phyloP scores from a whole-genome alignment of 1,284 basidiomycete genomes.

The Puccinia hordei region DNA sequence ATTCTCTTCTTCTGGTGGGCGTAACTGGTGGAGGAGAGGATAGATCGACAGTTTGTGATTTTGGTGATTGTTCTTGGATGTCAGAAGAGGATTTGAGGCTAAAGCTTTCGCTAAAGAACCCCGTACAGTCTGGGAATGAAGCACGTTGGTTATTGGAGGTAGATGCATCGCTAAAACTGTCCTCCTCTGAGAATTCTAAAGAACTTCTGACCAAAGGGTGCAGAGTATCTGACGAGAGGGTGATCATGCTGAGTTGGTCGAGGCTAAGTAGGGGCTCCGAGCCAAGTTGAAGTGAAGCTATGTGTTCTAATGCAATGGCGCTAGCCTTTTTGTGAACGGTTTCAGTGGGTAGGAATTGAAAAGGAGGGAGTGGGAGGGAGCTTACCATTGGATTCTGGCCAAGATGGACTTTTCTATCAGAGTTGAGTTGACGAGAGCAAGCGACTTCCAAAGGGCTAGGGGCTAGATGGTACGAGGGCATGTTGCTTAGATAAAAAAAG shows the following conservation, averaged over 20 bases:
- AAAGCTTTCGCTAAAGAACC: background rate
- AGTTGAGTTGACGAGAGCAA: background rate
- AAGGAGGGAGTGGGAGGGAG: no score
- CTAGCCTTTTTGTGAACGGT: background rate
- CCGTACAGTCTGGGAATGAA: conserved; percentile 2
- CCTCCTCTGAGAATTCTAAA: conserved; percentile 25
- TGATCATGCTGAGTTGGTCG: background rate
- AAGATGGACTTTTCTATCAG: background rate
- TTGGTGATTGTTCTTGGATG: background rate
- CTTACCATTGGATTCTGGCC: background rate
- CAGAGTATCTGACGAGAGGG: background rate
- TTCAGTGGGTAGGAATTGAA: background rate
- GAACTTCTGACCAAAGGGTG: background rate
- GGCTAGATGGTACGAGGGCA: background rate
- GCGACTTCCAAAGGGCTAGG: background rate
- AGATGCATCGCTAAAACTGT: conserved; percentile 20
- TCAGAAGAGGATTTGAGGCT: background rate
- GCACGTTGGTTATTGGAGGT: background rate
- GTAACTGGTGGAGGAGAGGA: background rate
- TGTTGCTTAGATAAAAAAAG: background rate
- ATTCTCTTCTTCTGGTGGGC: background rate
- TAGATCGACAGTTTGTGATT: background rate
- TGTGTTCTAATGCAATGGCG: background rate
- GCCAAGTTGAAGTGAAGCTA: background rate
- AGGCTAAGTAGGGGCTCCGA: conserved; percentile 2